Conservation (phyloP, 257 asterid genomes). For the Scutellaria barbata region DNA sequence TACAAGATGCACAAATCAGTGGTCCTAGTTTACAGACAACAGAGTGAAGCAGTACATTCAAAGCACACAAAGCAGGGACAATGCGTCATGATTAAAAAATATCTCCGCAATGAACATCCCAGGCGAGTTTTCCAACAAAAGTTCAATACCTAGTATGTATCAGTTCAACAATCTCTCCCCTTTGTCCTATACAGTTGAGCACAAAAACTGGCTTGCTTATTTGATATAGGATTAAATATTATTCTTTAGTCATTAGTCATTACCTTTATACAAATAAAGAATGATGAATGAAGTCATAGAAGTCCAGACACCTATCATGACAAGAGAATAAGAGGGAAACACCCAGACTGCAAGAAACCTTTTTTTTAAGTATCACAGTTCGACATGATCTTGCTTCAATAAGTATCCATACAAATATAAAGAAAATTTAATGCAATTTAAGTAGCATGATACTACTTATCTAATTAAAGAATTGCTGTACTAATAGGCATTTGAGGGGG, state of each 20-base stretch:
- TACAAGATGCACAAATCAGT: neutral
- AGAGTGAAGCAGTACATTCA: slow-evolving; percentile 13
- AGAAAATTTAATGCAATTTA: slow-evolving; percentile 5
- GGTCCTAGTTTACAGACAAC: slow-evolving; percentile 10
- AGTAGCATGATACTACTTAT: neutral
- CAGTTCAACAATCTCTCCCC: neutral
- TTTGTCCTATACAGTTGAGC: slow-evolving; percentile 18
- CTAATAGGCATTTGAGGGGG: neutral
- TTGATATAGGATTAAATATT: neutral
- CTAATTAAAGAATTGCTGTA: neutral
- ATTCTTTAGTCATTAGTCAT: neutral
- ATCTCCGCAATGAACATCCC: neutral
- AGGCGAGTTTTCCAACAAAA: slow-evolving; percentile 9
- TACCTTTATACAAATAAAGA: neutral
- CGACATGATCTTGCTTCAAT: neutral
- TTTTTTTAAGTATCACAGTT: neutral
- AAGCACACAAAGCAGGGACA: neutral
- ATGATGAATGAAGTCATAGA: slow-evolving; percentile 13
- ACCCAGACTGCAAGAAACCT: neutral
- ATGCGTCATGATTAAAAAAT: neutral
- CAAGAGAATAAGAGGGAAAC: neutral
- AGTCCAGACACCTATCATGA: slow-evolving; percentile 25
- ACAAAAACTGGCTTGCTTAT: neutral
- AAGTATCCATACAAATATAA: neutral
- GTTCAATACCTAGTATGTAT: neutral